Evolutionary conservation across 2,329 filamentous ascomycete genomes (phyloP).

Genomic region (Fusarium austroafricanum): DNA sequence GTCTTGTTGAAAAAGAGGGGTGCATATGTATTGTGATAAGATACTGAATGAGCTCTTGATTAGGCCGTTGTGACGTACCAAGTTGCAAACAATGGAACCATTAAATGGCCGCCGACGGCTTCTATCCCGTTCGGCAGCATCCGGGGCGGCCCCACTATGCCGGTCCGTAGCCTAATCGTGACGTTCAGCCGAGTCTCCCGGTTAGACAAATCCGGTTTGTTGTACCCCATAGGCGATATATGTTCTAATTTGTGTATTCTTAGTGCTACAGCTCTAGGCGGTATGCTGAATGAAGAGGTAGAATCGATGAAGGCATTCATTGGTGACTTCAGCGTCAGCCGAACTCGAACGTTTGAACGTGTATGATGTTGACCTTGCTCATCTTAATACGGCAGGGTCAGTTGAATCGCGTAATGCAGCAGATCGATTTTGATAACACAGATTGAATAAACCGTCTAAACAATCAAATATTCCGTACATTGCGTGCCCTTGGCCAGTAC

Average conservation of each 20-base stretch:
- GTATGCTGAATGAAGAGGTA: background rate
- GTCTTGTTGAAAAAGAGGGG: slow-evolving; percentile 14
- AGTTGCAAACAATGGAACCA: background rate
- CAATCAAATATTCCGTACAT: slow-evolving; percentile 42
- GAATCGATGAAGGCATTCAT: background rate
- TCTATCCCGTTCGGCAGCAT: slow-evolving; percentile 7
- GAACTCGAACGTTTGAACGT: background rate
- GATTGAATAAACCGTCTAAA: slow-evolving; percentile 37
- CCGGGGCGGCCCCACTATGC: slow-evolving; percentile 35
- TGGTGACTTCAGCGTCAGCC: background rate
- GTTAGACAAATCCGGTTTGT: background rate
- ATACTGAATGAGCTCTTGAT: background rate
- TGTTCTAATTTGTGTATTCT: background rate
- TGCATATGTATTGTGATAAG: background rate
- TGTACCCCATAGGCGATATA: background rate
- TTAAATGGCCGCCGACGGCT: background rate
- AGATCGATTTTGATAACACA: slow-evolving; percentile 11
- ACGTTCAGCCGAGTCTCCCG: background rate
- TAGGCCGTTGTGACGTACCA: slow-evolving; percentile 16
- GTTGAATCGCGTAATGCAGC: background rate
- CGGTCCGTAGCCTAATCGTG: slow-evolving; percentile 13
- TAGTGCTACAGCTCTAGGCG: background rate
- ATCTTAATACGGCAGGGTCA: background rate
- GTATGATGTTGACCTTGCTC: background rate
- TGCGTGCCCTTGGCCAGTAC: slow-evolving; percentile 14